Base-by-base conservation (phyloP, 441 rosid genomes). In the Gossypium trilobum region DNA sequence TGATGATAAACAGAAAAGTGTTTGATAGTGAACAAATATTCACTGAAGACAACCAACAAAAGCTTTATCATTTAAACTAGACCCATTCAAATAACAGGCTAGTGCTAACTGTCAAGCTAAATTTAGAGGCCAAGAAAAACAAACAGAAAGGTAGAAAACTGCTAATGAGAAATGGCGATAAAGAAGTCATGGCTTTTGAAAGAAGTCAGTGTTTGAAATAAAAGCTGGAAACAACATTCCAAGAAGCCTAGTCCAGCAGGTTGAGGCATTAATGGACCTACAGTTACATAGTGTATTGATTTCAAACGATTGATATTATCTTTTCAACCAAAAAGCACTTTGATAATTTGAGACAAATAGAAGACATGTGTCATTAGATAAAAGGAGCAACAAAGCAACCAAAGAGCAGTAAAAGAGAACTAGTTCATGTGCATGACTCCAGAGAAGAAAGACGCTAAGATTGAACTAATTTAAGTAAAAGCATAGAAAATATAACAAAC, bases 101-200 rank as follows among this genome's bases (percentile, higher is more conserved):
- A 44, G 31, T 5, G 33, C 16, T 11, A 14, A 16, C 23, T 17
- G 1, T 29, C 9, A 52, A 31, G 20, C n/a, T 10, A 29, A 52
- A 68, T n/a, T 68, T 51, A 42, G 58, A 51, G 72, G 46, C 52
- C 63, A 36, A 33, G 63, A 55, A 19, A 52, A 29, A 33, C 16
- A 27, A 68, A 33, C 20, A 11, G 13, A 54, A 16, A 29, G 62
- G 63, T 44, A 36, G 1, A 69, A 52, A 17, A 33, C 54, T 64
- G 52, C 31, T 50, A 42, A 42, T 19, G 17, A 1, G 31, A 55
- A 52, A 44, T 6, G 20, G 5, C 19, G 4, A 29, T 13, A 3
- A 16, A 69, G 17, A 55, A 31, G 27, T 2, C 29, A 33, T 4
- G 73, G 31, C 31, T 36, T 29, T 69, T 19, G 10, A 31, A 2